Percentiles rank a stretch among this genome's conserved stretches.
phyloP scores from a whole-genome alignment of 495 filamentous ascomycete species.

The Penicillium herquei region DNA sequence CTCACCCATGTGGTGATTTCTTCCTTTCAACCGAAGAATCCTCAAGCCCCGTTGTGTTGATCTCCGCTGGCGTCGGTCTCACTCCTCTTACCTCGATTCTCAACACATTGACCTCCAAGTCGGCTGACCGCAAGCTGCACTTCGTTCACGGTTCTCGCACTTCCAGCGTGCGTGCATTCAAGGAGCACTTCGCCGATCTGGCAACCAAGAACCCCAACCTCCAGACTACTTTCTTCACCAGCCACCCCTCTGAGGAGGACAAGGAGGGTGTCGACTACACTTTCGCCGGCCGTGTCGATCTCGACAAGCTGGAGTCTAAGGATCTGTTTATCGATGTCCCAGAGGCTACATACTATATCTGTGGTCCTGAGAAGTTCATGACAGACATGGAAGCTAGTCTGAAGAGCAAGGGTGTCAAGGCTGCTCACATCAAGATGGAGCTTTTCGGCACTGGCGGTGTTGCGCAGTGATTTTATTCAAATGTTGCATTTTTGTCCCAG shows the following conservation, averaged over 20 bases:
- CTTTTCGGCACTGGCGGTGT: constrained; percentile 63
- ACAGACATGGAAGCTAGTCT: constrained; percentile 48
- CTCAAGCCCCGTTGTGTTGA: constrained; percentile 54
- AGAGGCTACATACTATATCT: constrained; percentile 64
- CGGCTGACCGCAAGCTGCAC: constrained; percentile 46
- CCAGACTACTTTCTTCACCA: constrained; percentile 38
- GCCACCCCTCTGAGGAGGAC: constrained; percentile 39
- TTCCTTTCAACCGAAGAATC: constrained; percentile 45
- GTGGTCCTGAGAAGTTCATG: constrained; percentile 70
- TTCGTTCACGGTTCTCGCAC: constrained; percentile 62
- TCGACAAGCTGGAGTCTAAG: constrained; percentile 50
- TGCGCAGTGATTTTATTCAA: not conserved
- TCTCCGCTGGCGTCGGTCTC: constrained; percentile 69
- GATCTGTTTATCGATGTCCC: constrained; percentile 54
- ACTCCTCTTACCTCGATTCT: constrained; percentile 68
- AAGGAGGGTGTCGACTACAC: constrained; percentile 56
- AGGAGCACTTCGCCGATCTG: constrained; percentile 47
- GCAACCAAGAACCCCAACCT: constrained; percentile 40
- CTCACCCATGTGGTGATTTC: constrained; percentile 71
- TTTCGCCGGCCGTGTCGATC: constrained; percentile 52
- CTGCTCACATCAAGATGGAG: constrained; percentile 61
- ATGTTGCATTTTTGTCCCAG: too few relatives aligned
- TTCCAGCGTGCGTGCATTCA: constrained; percentile 39
- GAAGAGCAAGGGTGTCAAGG: constrained; percentile 48
- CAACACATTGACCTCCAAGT: constrained; percentile 50